These are phyloP conservation scores for Termitomyces sp. DNA, from an alignment of 768 basidiomycete species.

Conservation along the genomic window DNA sequence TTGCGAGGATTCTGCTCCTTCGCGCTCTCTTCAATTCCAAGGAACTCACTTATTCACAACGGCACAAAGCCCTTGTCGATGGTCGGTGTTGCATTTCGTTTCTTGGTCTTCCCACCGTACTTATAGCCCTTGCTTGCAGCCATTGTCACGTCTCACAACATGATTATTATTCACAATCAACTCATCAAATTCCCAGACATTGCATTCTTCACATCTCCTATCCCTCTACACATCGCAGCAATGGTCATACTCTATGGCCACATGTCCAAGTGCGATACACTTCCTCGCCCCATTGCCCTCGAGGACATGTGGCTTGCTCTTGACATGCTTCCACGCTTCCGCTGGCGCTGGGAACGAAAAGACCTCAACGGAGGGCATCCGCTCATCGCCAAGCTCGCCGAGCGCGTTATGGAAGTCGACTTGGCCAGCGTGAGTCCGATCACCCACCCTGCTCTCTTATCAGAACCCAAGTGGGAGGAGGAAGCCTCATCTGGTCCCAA, in stretches of 20 bases:
- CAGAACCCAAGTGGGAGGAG: conserved; percentile 54
- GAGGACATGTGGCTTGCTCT: conserved; percentile 86
- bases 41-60: conserved; percentile 57
- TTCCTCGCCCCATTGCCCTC: conserved; percentile 58
- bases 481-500: conserved; percentile 29
- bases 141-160: conserved; percentile 82
- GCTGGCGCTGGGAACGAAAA: conserved; percentile 90
- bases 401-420: conserved; percentile 71
- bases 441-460: conserved; percentile 37
- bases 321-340: conserved; percentile 83
- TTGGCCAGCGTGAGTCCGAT: conserved; percentile 53
- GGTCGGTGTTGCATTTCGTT: conserved; percentile 40
- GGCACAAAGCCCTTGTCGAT: conserved; percentile 71
- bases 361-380: conserved; percentile 77
- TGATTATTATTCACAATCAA: conserved; percentile 78
- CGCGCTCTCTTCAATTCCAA: conserved; percentile 76
- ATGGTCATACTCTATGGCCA: conserved; percentile 90
- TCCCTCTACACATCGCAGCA: conserved; percentile 83
- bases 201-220: conserved; percentile 85
- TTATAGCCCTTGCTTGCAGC: conserved; percentile 33
- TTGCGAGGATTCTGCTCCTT: conserved; percentile 70
- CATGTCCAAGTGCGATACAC: conserved; percentile 69
- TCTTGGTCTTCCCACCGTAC: neutral
- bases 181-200: conserved; percentile 82
- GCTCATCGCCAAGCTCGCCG: conserved; percentile 77